Evolutionary conservation across 2,329 filamentous ascomycete genomes (phyloP), one percentile per base, ranked within the genome.

Genomic region (Exophiala calicioides): DNA sequence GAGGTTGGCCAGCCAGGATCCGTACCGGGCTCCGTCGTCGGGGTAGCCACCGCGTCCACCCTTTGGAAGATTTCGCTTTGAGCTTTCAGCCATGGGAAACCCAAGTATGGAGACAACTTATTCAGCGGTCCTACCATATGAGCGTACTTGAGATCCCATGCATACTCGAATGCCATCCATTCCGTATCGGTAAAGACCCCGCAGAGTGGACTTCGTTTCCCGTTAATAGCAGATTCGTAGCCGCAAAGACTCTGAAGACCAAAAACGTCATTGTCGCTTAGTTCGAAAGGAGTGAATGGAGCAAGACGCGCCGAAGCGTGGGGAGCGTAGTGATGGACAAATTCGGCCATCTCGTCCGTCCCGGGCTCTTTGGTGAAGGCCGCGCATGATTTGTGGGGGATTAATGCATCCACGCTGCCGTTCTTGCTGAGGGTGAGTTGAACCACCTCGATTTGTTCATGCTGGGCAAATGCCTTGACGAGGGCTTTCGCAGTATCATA

Each of bases 161-260:
- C 73, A 52, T 75, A 73, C 44, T 77, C 77, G 56, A 75, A 80
- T 18, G 73, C 73, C 20, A 67, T 63, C 76, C 76, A 80, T 58
- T 80, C 77, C 34, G 75, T 69, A 33, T 69, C 65, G 1, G 76
- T 79, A 62, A 80, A 80, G 19, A 79, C 67, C 18, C 57, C 52
- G 63, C 77, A 80, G 69, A 80, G 86, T 0, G 81, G 79, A 3
- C 80, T 84, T 3, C 79, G 62, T 2, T 66, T 67, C 1, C 83
- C 82, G 0, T 73, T 80, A 53, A 86, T 85, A 58, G 86, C 83
- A 3, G 77, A 81, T 58, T 88, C 84, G 49, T 84, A 87, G 3
- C 81, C 84, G 56, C 84, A 88, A n/a, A 86, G 71, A 56, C 86
- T 85, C 0, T 82, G 81, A 38, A 86, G 81, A 33, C 76, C 74